Evolutionary conservation across 768 basidiomycete species (phyloP), one percentile per base, ranked within the genome.

Genomic region (Lactarius sp.): DNA sequence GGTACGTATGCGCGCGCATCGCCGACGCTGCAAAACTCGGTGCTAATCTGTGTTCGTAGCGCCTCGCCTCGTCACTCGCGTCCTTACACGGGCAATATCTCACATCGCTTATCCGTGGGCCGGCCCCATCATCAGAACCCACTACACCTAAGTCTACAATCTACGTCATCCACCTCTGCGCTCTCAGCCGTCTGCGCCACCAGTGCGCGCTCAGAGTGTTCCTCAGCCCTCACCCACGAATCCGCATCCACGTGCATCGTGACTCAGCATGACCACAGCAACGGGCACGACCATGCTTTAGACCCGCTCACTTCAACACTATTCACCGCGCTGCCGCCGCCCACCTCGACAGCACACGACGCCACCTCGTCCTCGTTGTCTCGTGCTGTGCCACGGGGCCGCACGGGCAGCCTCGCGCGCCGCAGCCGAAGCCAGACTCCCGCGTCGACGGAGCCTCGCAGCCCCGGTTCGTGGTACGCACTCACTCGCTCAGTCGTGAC

Each of bases 1-100:
- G 77, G 91, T 91, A 61, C 27, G 75, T 65, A 31, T n/a, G 3
- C 18, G 20, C n/a, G 18, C 13, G 37, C 18, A 9, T 22, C 13
- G 4, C 33, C 46, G 9, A 12, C 14, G 14, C 41, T 41, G 14
- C 41, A 5, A 7, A 37, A 7, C 14, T 68, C 49, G 36, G 46
- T 60, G 47, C 61, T 56, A 31, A 31, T 66, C 53, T 37, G 6
- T n/a, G 14, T 20, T 22, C 18, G n/a, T 22, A 68, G 68, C 56
- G 62, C 47, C 44, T 67, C 27, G 9, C 46, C 9, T 12, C 59
- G 34, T 59, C 62, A 1, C 62, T 68, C 2, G 41, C 66, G 13
- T 59, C 49, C n/a, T 20, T 68, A 16, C 62, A 58, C 10, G 59
- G 52, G 10, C 55, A 68, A 10, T n/a, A 55, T n/a, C 62, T 68